phyloP scores from a whole-genome alignment of 2,329 filamentous ascomycete genomes.

The Pyrenophora seminiperda region DNA sequence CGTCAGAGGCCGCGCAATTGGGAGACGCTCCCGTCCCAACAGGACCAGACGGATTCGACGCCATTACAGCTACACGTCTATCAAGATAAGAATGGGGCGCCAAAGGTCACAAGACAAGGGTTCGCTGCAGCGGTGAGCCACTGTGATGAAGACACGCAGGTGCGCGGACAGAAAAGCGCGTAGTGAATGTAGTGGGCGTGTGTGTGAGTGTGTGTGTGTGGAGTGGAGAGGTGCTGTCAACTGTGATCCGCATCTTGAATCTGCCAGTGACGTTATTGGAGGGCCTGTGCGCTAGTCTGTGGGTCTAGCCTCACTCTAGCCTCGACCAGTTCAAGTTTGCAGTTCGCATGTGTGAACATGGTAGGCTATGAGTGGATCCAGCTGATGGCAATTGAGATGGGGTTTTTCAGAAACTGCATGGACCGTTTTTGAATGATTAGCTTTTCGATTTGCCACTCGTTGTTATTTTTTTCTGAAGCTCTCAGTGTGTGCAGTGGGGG shows the following conservation, averaged over 20 bases:
- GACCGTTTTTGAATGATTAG: too few species aligned
- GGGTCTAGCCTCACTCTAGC: slow-evolving; percentile 2
- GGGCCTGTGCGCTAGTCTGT: slow-evolving; percentile 6
- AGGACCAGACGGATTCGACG: slow-evolving; percentile 20
- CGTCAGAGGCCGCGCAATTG: slow-evolving; percentile 16
- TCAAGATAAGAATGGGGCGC: slow-evolving; percentile 8
- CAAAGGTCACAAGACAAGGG: background rate
- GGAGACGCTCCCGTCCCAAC: slow-evolving; percentile 14
- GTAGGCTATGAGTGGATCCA: background rate
- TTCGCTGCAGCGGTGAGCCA: slow-evolving; percentile 9
- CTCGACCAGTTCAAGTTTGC: slow-evolving; percentile 6
- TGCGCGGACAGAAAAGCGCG: background rate
- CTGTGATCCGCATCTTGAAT: slow-evolving; percentile 2
- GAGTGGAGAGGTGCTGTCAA: slow-evolving; percentile 4
- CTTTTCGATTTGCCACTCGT: too few species aligned
- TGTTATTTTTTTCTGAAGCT: background rate
- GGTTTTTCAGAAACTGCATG: too few species aligned
- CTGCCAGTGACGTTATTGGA: slow-evolving; percentile 13
- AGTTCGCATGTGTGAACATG: slow-evolving; percentile 11
- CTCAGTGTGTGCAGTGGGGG: too few species aligned
- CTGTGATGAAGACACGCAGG: slow-evolving; percentile 8
- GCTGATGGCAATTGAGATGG: background rate
- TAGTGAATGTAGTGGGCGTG: background rate
- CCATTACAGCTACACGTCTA: slow-evolving; percentile 19
- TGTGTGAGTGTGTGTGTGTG: too few species aligned